These are phyloP conservation scores for Afroboletus lepidellus DNA, from an alignment of 1,284 basidiomycete genomes.

Conservation along the genomic window DNA sequence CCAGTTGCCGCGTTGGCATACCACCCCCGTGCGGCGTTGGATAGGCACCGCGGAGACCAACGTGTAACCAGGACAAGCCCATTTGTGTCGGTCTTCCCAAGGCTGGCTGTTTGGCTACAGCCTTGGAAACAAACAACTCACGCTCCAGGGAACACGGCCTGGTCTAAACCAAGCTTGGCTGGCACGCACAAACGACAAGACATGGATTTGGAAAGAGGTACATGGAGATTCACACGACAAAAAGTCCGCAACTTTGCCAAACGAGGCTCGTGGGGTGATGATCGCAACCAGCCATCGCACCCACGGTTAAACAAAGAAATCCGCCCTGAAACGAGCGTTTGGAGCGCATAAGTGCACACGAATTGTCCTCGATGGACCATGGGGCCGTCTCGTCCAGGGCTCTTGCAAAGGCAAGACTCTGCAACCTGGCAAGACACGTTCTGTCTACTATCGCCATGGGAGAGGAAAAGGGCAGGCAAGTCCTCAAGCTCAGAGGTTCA, in stretches of 20 bases:
- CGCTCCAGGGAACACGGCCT: not conserved
- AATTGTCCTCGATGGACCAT: conserved; percentile 26
- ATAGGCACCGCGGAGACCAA: not conserved
- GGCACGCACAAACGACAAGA: conserved; percentile 12
- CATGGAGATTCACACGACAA: conserved; percentile 27
- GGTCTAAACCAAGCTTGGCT: not conserved
- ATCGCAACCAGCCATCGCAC: conserved; percentile 17
- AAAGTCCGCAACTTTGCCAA: conserved; percentile 24
- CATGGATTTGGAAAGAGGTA: conserved; percentile 19
- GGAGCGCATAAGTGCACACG: conserved; percentile 27
- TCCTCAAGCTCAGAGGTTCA: conserved; percentile 18
- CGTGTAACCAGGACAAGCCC: not conserved
- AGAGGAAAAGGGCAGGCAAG: conserved; percentile 19
- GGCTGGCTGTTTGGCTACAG: conserved; percentile 14
- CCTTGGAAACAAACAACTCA: conserved; percentile 13
- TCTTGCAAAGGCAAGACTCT: conserved; percentile 22
- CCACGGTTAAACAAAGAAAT: conserved; percentile 22
- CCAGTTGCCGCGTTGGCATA: not conserved
- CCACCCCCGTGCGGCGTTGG: not conserved
- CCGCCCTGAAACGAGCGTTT: conserved; percentile 18
- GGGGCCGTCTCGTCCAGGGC: conserved; percentile 18
- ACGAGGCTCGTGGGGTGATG: conserved; percentile 9
- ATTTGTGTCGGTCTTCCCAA: conserved; percentile 13
- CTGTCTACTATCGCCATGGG: conserved; percentile 23
- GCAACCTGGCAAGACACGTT: conserved; percentile 27